Base-by-base conservation (phyloP, 2,329 filamentous ascomycete species). In the Chaetomiaceae sp. region DNA sequence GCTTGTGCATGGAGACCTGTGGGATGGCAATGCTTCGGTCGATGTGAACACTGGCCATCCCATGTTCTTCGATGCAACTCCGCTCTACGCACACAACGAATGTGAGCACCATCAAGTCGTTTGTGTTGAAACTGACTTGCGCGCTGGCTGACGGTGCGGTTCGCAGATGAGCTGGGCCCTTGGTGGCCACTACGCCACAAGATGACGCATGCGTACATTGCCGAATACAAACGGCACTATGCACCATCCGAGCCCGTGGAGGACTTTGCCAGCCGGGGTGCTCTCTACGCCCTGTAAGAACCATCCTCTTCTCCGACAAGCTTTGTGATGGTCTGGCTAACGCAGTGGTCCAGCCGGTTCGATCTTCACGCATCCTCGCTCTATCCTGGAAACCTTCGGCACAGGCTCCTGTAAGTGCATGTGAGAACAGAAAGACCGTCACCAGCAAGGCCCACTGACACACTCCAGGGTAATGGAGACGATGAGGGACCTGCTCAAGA, bases 311-410 rank as follows among this genome's bases (percentile, higher is more conserved):
- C 4, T 14, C 1, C 5, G 6, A 29, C n/a, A 22, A 6, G 11
- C 25, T 6, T 27, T 7, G 7, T 25, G 17, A 17, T n/a, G 23
- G 15, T 27, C 9, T 25, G 23, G 20, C 42, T 34, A 34, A 34
- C 15, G 8, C 6, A 9, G 22, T 19, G 12, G 9, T 19, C 1
- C n/a, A 52, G 49, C 8, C 49, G 49, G 5, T 52, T 52, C 25
- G 49, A 52, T 19, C 42, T 52, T 9, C 49, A 33, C n/a, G n/a
- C 49, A 22, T 52, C 49, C 3, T 52, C 49, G 3, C n/a, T 52
- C 11, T 52, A 52, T 27, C 22, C 22, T 4, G 42, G 49, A 6
- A 46, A 52, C 33, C 42, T 52, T 14, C 42, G 19, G 11, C 25
- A 6, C 12, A 52, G 42, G 15, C 6, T 15, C 1, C 23, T 51